Evolutionary conservation across 805 yeast species (phyloP), one percentile per base, ranked within the genome.

Genomic region (Zygosaccharomyces gambellarensis): DNA sequence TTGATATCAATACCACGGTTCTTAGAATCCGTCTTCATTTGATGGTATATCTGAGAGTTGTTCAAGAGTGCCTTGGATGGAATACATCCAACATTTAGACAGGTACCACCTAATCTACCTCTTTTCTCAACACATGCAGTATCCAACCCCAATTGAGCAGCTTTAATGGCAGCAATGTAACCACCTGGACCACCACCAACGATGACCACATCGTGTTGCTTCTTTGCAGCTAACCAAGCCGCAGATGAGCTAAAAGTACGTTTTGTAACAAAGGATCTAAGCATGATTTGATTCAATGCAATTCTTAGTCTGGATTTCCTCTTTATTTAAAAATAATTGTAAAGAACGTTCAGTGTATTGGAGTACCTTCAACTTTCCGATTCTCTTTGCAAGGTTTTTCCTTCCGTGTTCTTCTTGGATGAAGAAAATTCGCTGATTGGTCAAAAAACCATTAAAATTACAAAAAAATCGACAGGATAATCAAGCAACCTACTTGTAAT

Each of bases 171-270:
- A 48, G 97, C 98, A 62, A 94, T 94, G 71, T 94, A 94, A 55
- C 99, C 99, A 71, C 98, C 99, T 60, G 99, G 99, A 51, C 99
- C 99, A 63, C 97, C 98, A 60, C 99, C 99, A 65, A 94, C 86
- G 61, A 94, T 88, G 48, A 92, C 95, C 48, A 94, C 81, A 65
- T 94, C 98, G 68, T 88, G 94, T 65, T 84, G 83, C 62, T 74
- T 61, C 43, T 57, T 57, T 17, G 59, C 60, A 29, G 67, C 59
- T 43, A 55, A 44, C 52, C 52, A 46, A 19, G 45, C 44, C 39
- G 50, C 43, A 36, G 48, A 39, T n/a, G 52, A 49, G 23, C 55
- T 52, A 45, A 53, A 55, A 36, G 49, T 39, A 44, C 55, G 53
- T 34, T 45, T 53, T 34, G 44, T 32, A 22, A 44, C 44, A 23